Percentiles rank a stretch among this genome's conserved stretches.
phyloP scores from a whole-genome alignment of 306 rosid genomes.

The Vachellia pachyceras region DNA sequence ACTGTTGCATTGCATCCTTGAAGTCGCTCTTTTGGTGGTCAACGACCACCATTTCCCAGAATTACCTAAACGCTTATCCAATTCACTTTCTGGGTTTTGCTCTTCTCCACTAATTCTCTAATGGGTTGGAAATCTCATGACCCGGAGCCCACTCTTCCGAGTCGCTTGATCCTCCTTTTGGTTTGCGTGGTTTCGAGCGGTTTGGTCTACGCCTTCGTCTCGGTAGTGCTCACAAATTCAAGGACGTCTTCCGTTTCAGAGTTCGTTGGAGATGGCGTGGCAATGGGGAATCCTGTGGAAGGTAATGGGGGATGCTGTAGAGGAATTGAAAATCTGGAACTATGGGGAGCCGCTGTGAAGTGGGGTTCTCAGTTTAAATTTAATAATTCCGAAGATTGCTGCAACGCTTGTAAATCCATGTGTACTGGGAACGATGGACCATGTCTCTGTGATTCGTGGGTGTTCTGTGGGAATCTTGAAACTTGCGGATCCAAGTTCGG shows the following conservation, averaged over 20 bases:
- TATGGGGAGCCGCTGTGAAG: conserved; percentile 92
- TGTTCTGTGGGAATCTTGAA: conserved; percentile 73
- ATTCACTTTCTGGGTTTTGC: conserved; percentile 42
- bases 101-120: conserved; percentile 36
- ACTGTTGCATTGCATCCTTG: conserved; percentile 5
- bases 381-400: conserved; percentile 70
- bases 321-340: conserved; percentile 80
- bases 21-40: conserved; percentile 41
- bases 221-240: conserved; percentile 47
- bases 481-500: conserved; percentile 84
- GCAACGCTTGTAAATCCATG: conserved; percentile 86
- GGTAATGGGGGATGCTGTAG: conserved; percentile 62
- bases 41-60: conserved; percentile 43
- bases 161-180: conserved; percentile 51
- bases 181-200: conserved; percentile 61
- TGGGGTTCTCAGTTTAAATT: conserved; percentile 93
- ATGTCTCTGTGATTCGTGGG: conserved; percentile 90
- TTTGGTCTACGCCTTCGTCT: conserved; percentile 63
- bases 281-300: conserved; percentile 31
- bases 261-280: conserved; percentile 38
- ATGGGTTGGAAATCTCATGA: conserved; percentile 81
- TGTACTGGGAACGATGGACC: conserved; percentile 89
- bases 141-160: conserved; percentile 42
- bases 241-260: conserved; percentile 31
- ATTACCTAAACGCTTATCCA: conserved; percentile 25